Evolutionary conservation across 305 asterid genomes (phyloP).

Genomic region (Nicotiana rustica): DNA sequence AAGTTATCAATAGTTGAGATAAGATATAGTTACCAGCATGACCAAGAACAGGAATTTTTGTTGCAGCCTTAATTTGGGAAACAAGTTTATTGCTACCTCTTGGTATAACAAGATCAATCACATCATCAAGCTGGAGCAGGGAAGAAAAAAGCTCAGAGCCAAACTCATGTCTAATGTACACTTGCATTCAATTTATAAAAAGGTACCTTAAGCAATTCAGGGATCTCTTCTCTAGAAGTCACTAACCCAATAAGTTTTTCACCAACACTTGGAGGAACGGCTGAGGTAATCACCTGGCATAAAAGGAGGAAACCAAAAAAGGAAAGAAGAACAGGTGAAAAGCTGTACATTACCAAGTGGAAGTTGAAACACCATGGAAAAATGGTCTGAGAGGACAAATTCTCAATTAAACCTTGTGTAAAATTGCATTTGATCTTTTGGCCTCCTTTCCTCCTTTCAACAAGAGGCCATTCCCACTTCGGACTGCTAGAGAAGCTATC

Average conservation of each 20-base stretch:
- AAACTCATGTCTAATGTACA: neutral
- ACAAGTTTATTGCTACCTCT: slow-evolving; percentile 99
- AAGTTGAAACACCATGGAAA: slow-evolving; percentile 16
- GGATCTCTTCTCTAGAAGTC: slow-evolving; percentile 95
- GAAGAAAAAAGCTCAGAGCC: slow-evolving; percentile 47
- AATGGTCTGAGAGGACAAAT: slow-evolving; percentile 29
- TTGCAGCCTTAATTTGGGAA: slow-evolving; percentile 89
- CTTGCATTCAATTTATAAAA: neutral
- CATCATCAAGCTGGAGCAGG: slow-evolving; percentile 85
- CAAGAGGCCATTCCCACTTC: slow-evolving; percentile 97
- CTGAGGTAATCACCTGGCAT: slow-evolving; percentile 83
- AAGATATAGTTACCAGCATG: slow-evolving; percentile 75
- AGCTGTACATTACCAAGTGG: slow-evolving; percentile 27
- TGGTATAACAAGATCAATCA: slow-evolving; percentile 98
- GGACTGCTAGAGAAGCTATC: slow-evolving; percentile 97
- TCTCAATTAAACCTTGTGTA: slow-evolving; percentile 74
- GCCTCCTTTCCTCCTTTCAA: slow-evolving; percentile 99
- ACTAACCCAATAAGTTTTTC: slow-evolving; percentile 87
- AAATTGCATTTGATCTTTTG: slow-evolving; percentile 81
- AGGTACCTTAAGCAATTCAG: slow-evolving; percentile 93
- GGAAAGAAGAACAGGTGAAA: slow-evolving; percentile 39
- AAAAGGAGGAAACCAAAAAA: slow-evolving; percentile 27
- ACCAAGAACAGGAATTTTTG: slow-evolving; percentile 98
- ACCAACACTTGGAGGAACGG: slow-evolving; percentile 82
- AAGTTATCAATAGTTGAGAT: neutral